Conservation (phyloP, 192 early-diverging fungal genomes). For the Coemansia sp. region DNA sequence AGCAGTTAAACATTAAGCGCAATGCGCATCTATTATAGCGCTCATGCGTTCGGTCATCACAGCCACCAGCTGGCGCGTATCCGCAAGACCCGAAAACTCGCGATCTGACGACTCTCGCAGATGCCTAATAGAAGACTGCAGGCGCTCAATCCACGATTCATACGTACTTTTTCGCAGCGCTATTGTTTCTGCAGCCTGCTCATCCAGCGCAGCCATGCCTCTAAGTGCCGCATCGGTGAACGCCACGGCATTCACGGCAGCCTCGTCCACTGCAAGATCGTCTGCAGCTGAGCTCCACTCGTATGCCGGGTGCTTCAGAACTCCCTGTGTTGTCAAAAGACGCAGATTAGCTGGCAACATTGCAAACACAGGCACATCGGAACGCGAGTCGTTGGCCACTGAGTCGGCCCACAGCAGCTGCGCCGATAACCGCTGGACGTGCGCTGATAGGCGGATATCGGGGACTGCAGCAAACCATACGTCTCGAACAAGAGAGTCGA, state of each 20-base stretch:
- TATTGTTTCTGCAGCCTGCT: too few relatives aligned
- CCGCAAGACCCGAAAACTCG: slow-evolving; percentile 8
- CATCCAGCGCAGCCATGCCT: background rate
- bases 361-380: slow-evolving; percentile 15
- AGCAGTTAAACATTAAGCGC: slow-evolving; percentile 6
- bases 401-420: slow-evolving; percentile 29
- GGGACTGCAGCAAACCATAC: slow-evolving; percentile 42
- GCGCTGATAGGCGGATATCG: slow-evolving; percentile 22
- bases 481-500: slow-evolving; percentile 21
- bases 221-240: too few relatives aligned
- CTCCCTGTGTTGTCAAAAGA: too few relatives aligned
- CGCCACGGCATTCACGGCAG: too few relatives aligned
- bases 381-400: background rate
- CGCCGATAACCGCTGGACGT: slow-evolving; percentile 27
- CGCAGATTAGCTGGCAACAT: slow-evolving; percentile 14
- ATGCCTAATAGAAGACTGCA: slow-evolving; percentile 17
- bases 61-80: slow-evolving; percentile 22
- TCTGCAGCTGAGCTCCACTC: too few relatives aligned
- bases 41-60: slow-evolving; percentile 34
- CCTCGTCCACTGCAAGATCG: too few relatives aligned
- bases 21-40: slow-evolving; percentile 19
- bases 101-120: slow-evolving; percentile 9
- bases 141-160: slow-evolving; percentile 26
- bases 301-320: too few relatives aligned
- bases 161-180: slow-evolving; percentile 8